Evolutionary conservation across 371 early-diverging fungal genomes (phyloP), one percentile per base, ranked within the genome.

Genomic region (Apophysomyces variabilis): DNA sequence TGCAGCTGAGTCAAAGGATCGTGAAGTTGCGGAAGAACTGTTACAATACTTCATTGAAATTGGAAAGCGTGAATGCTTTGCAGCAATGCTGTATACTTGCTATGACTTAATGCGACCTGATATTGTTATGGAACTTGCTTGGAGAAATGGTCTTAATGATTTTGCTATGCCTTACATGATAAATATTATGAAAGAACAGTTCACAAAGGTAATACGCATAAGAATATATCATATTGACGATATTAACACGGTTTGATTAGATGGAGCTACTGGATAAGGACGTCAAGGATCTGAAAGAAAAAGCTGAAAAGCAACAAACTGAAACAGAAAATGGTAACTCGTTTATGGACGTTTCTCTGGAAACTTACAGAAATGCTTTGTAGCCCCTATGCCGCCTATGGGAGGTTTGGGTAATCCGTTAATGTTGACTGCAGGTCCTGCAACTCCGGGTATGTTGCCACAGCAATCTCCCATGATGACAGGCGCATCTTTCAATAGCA

Each of bases 81-180:
- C 95, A 8, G 96, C 98, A 43, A 89, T 92, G 74, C 78, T 97
- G 62, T 95, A 88, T 65, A 88, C 89, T 43, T 97, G 97, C 85
- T 97, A 97, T 73, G 96, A 96, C 66, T 80, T 96, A 66, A 85
- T 96, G 70, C 85, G 94, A 56, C 95, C 98, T 1, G 98, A 97
- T 75, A 90, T 95, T 26, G 95, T 97, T 7, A 77, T 98, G 85
- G 99, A 99, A 83, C 75, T 96, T 13, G 84, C 95, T 4, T 99
- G 97, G 97, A 83, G 96, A 38, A 85, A 95, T 70, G 86, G 91
- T 7, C 73, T 94, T 74, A 85, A 84, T 47, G 96, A 96, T 67
- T 93, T 95, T 82, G 93, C 95, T 38, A 96, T 96, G 96, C 99
- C 99, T 7, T 98, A 94, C 78, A 87, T 96, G 82, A 92, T 98